Evolutionary conservation across 139 green algal genomes (phyloP).

Genomic region (Dunaliella sp.): DNA sequence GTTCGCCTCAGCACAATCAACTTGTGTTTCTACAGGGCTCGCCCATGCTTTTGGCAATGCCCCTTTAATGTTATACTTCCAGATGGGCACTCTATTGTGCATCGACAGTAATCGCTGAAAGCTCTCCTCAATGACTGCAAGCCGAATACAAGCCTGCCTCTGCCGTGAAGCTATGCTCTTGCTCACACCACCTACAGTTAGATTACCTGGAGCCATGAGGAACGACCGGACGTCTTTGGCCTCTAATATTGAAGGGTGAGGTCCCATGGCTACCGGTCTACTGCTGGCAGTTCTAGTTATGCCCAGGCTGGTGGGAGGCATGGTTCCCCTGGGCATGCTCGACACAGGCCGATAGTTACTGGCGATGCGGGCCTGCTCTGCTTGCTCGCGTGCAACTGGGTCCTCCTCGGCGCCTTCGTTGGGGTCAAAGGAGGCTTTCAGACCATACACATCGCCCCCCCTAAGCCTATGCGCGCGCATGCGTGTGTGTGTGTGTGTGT

Average conservation of each 20-base stretch:
- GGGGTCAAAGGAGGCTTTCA: slow-evolving; percentile 59
- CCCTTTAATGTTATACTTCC: no score
- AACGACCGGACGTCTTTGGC: slow-evolving; percentile 55
- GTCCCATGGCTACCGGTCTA: no score
- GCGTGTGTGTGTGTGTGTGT: slow-evolving; percentile 14
- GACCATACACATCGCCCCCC: slow-evolving; percentile 26
- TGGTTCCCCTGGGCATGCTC: neutral
- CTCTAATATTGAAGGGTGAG: slow-evolving; percentile 32
- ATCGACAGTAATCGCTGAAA: no score
- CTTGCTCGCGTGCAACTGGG: neutral
- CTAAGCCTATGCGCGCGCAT: neutral
- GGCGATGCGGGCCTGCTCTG: neutral
- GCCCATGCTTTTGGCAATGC: no score
- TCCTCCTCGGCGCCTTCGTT: slow-evolving; percentile 18
- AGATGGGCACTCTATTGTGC: no score
- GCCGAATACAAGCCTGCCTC: no score
- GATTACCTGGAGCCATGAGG: slow-evolving; percentile 48
- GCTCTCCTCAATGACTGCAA: no score
- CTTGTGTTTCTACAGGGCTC: no score
- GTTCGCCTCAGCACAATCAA: no score
- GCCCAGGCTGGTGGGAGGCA: neutral
- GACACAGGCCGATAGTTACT: neutral
- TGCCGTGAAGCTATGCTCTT: no score
- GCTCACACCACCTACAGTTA: no score
- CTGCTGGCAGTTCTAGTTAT: no score